Base-by-base conservation (phyloP, 2,329 filamentous ascomycete genomes). In the Trichophyton verrucosum region DNA sequence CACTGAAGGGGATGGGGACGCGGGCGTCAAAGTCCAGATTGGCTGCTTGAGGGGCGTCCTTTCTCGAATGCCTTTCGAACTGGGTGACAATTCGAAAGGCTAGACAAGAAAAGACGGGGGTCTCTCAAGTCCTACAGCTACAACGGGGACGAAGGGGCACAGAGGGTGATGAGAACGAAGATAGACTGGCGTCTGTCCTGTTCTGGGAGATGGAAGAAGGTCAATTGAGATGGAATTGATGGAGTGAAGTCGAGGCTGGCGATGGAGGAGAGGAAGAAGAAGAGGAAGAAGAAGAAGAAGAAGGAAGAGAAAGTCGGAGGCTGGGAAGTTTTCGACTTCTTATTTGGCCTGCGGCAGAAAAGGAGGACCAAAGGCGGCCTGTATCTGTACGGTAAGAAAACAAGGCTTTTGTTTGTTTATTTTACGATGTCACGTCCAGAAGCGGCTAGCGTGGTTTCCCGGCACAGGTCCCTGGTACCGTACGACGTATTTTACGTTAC, bases 21-120 rank as follows among this genome's bases (percentile, higher is more conserved):
- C 91, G 89, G 81, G 91, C 91, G 88, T 96, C 91, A 94, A 95
- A 96, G 89, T 96, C 91, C 91, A 96, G 91, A 83, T 90, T 96
- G 89, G 81, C 89, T 87, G 87, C 86, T 86, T 88, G 85, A 80
- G 76, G 77, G 77, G 79, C 80, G 85, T 80, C 84, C 82, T 81
- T 85, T 86, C 86, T 89, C 84, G 83, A 84, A 84, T 74, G 71
- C 71, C 74, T 76, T 75, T 74, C 74, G 74, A 76, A 76, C 70
- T 75, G 73, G 72, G 71, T 66, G 62, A 75, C 73, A 75, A 76
- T 69, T 74, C 74, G 74, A 76, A 76, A 76, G 74, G 68, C 72
- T 69, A 76, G 71, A 75, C 74, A 76, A 76, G 74, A 76, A 76
- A 76, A 76, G 74, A 75, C 66, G 69, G 40, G 71, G 68, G 71